Conservation (phyloP, 2,329 filamentous ascomycete genomes). For the Xylaria sp. region DNA sequence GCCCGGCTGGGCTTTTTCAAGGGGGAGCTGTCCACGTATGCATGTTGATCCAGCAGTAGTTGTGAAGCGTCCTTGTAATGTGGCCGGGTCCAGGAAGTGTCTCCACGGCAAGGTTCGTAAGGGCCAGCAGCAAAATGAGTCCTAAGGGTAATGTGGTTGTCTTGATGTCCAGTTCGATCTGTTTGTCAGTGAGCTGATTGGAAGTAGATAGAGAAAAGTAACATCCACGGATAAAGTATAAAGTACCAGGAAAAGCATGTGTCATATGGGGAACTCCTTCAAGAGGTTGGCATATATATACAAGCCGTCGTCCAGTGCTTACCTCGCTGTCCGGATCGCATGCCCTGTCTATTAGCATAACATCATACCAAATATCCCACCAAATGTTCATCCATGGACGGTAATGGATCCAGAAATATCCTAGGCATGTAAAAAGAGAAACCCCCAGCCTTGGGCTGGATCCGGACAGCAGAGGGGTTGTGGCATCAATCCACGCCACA, state of each 20-base stretch:
- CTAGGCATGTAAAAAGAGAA: conserved; percentile 36
- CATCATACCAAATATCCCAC: conserved; percentile 40
- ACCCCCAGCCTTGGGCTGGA: conserved; percentile 41
- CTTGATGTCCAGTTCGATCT: conserved; percentile 24
- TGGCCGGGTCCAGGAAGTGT: not conserved
- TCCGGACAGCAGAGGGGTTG: conserved; percentile 49
- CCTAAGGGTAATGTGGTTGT: not conserved
- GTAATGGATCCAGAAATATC: conserved; percentile 38
- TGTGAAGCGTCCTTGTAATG: conserved; percentile 1
- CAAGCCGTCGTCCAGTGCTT: conserved; percentile 51
- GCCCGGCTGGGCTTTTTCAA: not conserved
- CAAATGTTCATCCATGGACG: conserved; percentile 39
- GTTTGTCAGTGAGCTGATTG: conserved; percentile 29
- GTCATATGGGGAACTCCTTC: conserved; percentile 44
- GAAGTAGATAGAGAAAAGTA: not conserved
- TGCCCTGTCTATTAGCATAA: conserved; percentile 45
- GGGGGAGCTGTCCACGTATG: not conserved
- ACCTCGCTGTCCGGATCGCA: conserved; percentile 59
- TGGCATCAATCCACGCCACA: conserved; percentile 40
- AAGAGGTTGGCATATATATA: conserved; percentile 57
- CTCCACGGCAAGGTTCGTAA: conserved; percentile 13
- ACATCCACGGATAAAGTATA: conserved; percentile 34
- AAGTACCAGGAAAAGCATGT: conserved; percentile 33
- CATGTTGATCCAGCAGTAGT: conserved; percentile 4
- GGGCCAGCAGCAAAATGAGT: conserved; percentile 6